Evolutionary conservation across 192 early-diverging fungal genomes (phyloP).

Genomic region (Coemansia reversa): DNA sequence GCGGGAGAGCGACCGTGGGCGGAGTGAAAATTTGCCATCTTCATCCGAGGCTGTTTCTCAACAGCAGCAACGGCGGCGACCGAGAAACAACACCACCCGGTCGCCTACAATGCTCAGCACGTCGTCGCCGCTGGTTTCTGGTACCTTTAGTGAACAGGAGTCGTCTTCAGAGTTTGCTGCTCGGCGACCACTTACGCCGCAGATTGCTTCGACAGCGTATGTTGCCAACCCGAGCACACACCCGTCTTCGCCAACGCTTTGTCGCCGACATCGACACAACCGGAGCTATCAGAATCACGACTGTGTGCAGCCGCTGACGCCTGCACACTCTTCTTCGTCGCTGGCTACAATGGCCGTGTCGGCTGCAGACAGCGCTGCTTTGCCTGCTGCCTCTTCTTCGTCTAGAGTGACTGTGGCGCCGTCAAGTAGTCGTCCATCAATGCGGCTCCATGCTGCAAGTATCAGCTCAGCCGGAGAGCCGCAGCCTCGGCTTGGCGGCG

Average conservation of each 20-base stretch:
- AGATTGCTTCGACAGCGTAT: constrained; percentile 33
- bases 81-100: constrained; percentile 35
- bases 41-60: not conserved
- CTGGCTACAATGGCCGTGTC: constrained; percentile 19
- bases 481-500: constrained; percentile 1
- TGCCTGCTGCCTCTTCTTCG: constrained; percentile 7
- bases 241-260: constrained; percentile 30
- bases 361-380: not conserved
- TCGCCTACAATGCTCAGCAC: constrained; percentile 19
- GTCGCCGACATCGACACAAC: constrained; percentile 36
- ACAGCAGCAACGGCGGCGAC: constrained; percentile 27
- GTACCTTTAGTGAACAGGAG: constrained; percentile 5
- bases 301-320: constrained; percentile 44
- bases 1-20: not conserved
- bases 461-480: constrained; percentile 18
- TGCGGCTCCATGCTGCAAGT: constrained; percentile 45
- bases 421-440: constrained; percentile 13
- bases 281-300: constrained; percentile 38
- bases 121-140: constrained; percentile 25
- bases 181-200: constrained; percentile 50
- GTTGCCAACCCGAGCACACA: not conserved
- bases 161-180: constrained; percentile 23
- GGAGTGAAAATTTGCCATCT: not conserved
- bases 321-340: constrained; percentile 41
- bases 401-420: constrained; percentile 7